phyloP scores from a whole-genome alignment of 768 basidiomycete genomes.

The Lactifluus echinatus region DNA sequence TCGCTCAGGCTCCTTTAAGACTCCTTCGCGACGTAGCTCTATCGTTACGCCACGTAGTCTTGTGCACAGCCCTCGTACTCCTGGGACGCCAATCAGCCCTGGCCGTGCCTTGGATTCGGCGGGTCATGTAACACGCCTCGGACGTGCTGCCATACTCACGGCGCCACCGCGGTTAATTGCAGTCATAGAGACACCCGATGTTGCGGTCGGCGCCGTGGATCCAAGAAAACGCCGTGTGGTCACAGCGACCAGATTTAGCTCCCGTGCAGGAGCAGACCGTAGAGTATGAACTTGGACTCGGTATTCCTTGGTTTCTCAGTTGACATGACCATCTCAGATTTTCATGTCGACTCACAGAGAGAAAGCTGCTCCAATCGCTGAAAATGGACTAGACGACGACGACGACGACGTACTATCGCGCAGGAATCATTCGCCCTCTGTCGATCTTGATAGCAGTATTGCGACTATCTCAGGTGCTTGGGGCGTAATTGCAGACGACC shows the following conservation, averaged over 20 bases:
- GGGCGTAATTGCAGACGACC: slow-evolving; percentile 49
- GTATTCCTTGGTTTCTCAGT: background rate
- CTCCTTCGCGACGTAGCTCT: slow-evolving; percentile 34
- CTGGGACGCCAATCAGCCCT: slow-evolving; percentile 40
- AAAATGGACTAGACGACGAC: slow-evolving; percentile 23
- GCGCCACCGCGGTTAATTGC: slow-evolving; percentile 80
- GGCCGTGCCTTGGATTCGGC: slow-evolving; percentile 11
- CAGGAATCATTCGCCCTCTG: slow-evolving; percentile 28
- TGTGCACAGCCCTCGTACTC: slow-evolving; percentile 35
- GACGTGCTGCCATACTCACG: slow-evolving; percentile 67
- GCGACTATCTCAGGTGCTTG: slow-evolving; percentile 68
- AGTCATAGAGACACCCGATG: slow-evolving; percentile 79
- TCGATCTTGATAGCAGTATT: slow-evolving; percentile 59
- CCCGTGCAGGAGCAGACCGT: slow-evolving; percentile 71
- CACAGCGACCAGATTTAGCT: slow-evolving; percentile 82
- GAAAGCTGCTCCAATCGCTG: slow-evolving; percentile 30
- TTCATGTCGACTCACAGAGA: slow-evolving; percentile 78
- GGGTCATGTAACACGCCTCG: slow-evolving; percentile 42
- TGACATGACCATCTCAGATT: slow-evolving; percentile 37
- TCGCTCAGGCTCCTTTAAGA: slow-evolving; percentile 42
- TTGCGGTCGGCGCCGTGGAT: slow-evolving; percentile 85
- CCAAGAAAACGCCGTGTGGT: slow-evolving; percentile 75
- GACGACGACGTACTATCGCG: slow-evolving; percentile 17
- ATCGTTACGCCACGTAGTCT: slow-evolving; percentile 21
- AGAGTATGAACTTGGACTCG: slow-evolving; percentile 42